A percentile compares a stretch with the other conserved stretches of the same genome.
Conservation (phyloP, 106 monocot species). For the Dendrobium catenatum region DNA sequence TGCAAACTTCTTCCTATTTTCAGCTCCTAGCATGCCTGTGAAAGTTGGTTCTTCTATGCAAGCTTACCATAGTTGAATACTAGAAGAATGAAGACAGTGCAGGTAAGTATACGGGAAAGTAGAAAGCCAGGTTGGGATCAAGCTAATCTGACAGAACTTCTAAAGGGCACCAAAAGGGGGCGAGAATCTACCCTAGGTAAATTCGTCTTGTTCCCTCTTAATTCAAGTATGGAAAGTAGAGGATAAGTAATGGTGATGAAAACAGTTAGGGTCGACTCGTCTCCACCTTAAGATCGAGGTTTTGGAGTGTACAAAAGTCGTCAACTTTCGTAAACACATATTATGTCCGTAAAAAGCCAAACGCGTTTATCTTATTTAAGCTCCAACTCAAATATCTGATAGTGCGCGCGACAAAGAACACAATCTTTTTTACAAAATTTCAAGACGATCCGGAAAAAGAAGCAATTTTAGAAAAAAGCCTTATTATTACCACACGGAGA, state of each 20-base stretch:
- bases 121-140: neutral
- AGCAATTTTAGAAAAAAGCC: neutral
- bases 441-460: neutral
- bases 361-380: neutral
- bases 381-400: neutral
- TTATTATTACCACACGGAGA: constrained; percentile 5
- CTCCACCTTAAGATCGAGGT: neutral
- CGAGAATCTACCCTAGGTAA: neutral
- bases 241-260: neutral
- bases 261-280: neutral
- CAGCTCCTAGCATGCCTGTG: too few relatives aligned
- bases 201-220: neutral
- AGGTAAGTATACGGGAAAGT: neutral
- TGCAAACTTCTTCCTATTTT: neutral
- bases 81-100: neutral
- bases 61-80: neutral
- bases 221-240: neutral
- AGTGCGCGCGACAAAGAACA: neutral
- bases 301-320: neutral
- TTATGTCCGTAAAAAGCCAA: neutral
- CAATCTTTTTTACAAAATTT: neutral
- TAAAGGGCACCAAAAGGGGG: neutral
- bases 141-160: neutral
- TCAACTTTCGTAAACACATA: too few relatives aligned
- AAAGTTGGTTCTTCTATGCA: neutral